phyloP scores from a whole-genome alignment of 306 rosid genomes.

The Mimosa bimucronata region DNA sequence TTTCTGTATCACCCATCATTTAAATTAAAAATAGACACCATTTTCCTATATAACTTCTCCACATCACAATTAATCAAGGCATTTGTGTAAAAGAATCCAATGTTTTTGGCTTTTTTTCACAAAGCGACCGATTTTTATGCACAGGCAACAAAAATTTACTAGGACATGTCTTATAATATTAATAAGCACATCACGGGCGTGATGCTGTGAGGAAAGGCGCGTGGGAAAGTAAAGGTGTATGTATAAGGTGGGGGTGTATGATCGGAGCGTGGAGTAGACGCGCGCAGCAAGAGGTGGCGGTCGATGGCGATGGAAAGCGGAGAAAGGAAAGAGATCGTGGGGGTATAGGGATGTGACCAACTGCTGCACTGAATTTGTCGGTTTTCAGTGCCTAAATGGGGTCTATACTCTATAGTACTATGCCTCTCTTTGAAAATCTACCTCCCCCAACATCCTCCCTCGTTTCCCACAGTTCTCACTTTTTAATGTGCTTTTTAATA shows the following conservation, averaged over 20 bases:
- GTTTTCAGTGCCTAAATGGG: neutral
- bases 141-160: too few relatives aligned
- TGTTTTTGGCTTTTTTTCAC: too few relatives aligned
- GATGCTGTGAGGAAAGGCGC: neutral
- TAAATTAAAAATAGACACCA: too few relatives aligned
- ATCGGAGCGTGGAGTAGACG: neutral
- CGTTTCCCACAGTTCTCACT: too few relatives aligned
- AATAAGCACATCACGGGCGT: neutral
- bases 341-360: slow-evolving; percentile 60
- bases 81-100: too few relatives aligned
- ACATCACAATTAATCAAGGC: too few relatives aligned
- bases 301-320: neutral
- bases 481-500: too few relatives aligned
- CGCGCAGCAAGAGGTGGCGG: neutral
- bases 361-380: slow-evolving; percentile 52
- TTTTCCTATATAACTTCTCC: too few relatives aligned
- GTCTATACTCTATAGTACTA: too few relatives aligned
- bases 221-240: neutral
- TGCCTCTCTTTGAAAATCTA: slow-evolving; percentile 23
- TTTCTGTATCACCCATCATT: too few relatives aligned
- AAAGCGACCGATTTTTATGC: too few relatives aligned
- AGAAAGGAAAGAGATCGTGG: slow-evolving; percentile 31
- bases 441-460: neutral
- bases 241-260: neutral
- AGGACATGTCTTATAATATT: too few relatives aligned